Conservation (phyloP, 495 filamentous ascomycete species). For the Penicillium desertorum region DNA sequence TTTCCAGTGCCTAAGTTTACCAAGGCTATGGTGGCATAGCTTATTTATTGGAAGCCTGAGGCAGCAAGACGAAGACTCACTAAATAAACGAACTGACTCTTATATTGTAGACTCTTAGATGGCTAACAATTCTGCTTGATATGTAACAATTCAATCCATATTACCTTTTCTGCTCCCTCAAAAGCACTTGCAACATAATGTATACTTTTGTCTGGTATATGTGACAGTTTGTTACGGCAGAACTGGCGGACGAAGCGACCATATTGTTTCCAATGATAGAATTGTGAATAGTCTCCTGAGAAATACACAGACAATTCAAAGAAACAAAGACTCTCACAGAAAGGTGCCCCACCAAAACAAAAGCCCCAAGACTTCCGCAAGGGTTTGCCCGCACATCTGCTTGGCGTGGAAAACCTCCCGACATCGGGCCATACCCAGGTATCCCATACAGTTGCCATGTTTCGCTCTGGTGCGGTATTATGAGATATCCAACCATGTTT, state of each 20-base stretch:
- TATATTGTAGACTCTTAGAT: neutral
- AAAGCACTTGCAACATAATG: neutral
- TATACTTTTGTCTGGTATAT: neutral
- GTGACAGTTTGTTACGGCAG: neutral
- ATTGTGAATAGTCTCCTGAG: neutral
- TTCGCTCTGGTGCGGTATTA: neutral
- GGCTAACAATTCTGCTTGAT: neutral
- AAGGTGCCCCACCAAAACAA: neutral
- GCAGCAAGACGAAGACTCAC: neutral
- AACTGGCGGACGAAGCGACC: neutral
- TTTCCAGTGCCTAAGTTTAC: neutral
- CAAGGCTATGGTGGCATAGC: neutral
- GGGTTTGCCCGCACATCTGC: neutral
- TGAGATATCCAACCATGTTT: neutral
- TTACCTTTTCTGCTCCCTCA: too few species aligned
- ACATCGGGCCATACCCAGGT: neutral
- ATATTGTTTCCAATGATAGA: neutral
- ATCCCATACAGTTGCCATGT: neutral
- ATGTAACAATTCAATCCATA: too few species aligned
- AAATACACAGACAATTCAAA: neutral
- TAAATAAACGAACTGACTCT: too few species aligned
- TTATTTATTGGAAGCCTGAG: neutral
- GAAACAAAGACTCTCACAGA: neutral
- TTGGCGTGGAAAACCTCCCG: neutral
- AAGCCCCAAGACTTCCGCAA: neutral